Evolutionary conservation across 139 green algal genomes (phyloP).

Genomic region (Coelastrella sp.): DNA sequence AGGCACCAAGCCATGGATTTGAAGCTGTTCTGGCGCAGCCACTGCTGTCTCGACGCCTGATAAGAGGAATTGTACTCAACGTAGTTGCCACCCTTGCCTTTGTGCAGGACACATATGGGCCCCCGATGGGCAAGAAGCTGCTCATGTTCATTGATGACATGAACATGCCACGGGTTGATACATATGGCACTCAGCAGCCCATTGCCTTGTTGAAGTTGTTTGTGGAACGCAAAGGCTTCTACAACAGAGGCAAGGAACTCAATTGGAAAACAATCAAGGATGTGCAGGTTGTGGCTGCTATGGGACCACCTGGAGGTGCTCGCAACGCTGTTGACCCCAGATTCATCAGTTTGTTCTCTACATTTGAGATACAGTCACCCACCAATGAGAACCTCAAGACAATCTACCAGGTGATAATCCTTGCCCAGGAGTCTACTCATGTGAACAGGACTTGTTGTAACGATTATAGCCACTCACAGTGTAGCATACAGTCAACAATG

Average conservation of each 20-base stretch:
- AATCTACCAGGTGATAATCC: conserved; percentile 77
- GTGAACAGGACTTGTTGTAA: too few relatives aligned
- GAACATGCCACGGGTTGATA: conserved; percentile 92
- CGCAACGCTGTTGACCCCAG: conserved; percentile 88
- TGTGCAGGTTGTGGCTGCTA: conserved; percentile 84
- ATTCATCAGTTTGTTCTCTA: conserved; percentile 86
- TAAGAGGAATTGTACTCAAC: too few relatives aligned
- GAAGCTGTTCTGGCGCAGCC: background rate
- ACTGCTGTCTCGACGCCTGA: too few relatives aligned
- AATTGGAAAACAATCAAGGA: conserved; percentile 95
- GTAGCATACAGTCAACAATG: too few relatives aligned
- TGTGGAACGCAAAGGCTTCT: conserved; percentile 89
- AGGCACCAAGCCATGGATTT: background rate
- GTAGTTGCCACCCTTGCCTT: background rate
- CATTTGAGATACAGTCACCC: conserved; percentile 90
- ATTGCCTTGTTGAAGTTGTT: conserved; percentile 87
- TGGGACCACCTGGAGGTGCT: conserved; percentile 88
- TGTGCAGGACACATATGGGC: conserved; percentile 91
- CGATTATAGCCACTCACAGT: too few relatives aligned
- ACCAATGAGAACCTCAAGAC: conserved; percentile 74
- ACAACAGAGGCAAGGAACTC: conserved; percentile 91
- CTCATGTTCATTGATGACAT: conserved; percentile 94
- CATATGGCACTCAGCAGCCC: conserved; percentile 92
- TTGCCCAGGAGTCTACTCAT: background rate
- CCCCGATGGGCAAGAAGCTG: conserved; percentile 84